Evolutionary conservation across 352 stramenopile species (phyloP).

Genomic region (Globisporangium viniferum): DNA sequence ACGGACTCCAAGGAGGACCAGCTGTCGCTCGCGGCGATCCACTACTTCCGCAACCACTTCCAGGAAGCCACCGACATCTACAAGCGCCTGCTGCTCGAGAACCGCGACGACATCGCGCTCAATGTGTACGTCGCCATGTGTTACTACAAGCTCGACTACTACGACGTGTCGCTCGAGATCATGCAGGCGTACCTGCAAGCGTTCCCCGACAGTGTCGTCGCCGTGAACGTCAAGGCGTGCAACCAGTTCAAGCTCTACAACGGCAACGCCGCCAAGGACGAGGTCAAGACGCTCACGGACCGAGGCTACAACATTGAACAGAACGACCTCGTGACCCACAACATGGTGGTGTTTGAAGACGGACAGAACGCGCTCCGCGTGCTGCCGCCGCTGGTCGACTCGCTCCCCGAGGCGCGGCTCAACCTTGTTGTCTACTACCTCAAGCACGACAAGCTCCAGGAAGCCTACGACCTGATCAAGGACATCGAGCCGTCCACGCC

Average conservation of each 20-base stretch:
- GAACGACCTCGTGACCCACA: constrained; percentile 96
- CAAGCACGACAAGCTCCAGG: constrained; percentile 90
- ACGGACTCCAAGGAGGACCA: constrained; percentile 92
- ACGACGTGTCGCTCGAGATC: constrained; percentile 96
- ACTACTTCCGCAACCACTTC: constrained; percentile 94
- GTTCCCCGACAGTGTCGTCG: constrained; percentile 89
- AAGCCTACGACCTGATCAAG: constrained; percentile 94
- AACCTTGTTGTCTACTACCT: constrained; percentile 96
- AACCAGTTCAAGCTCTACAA: constrained; percentile 98
- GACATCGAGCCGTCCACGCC: constrained; percentile 92
- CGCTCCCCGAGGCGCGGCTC: constrained; percentile 91
- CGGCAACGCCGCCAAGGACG: constrained; percentile 92
- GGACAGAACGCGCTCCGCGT: constrained; percentile 92
- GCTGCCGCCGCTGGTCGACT: constrained; percentile 90
- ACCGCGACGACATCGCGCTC: constrained; percentile 94
- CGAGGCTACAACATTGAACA: constrained; percentile 86
- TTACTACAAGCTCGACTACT: constrained; percentile 98
- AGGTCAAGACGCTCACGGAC: constrained; percentile 91
- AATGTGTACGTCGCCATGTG: constrained; percentile 99
- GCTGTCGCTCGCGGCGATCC: constrained; percentile 94
- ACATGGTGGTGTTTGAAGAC: constrained; percentile 95
- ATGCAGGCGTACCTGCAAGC: constrained; percentile 94
- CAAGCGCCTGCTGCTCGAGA: constrained; percentile 93
- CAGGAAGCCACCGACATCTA: constrained; percentile 96
- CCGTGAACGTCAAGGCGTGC: constrained; percentile 96